phyloP scores from a whole-genome alignment of 345 rosid species.

The Stellera chamaejasme region DNA sequence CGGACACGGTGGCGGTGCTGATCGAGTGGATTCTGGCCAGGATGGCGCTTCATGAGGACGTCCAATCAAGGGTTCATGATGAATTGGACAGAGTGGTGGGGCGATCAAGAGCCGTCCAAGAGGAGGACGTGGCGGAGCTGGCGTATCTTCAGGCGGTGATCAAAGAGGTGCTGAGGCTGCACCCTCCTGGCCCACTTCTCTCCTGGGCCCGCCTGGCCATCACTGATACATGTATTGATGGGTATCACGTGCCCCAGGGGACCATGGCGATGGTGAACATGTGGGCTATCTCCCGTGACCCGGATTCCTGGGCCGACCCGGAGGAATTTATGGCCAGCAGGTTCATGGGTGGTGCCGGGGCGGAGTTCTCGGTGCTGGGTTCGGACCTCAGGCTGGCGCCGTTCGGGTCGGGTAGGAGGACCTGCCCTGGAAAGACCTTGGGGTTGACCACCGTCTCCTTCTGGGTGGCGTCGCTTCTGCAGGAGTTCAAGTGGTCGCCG shows the following conservation, averaged over 20 bases:
- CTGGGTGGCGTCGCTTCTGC: slow-evolving; percentile 65
- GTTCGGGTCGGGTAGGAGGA: slow-evolving; percentile 80
- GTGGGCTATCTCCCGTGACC: slow-evolving; percentile 94
- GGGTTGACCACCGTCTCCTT: slow-evolving; percentile 58
- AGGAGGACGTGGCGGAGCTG: slow-evolving; percentile 37
- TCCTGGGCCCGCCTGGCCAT: slow-evolving; percentile 91
- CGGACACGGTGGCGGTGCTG: slow-evolving; percentile 79
- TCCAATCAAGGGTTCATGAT: slow-evolving; percentile 60
- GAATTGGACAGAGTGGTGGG: slow-evolving; percentile 64
- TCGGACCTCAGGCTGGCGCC: slow-evolving; percentile 85
- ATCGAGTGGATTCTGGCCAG: slow-evolving; percentile 91
- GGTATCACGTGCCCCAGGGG: slow-evolving; percentile 70
- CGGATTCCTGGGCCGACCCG: slow-evolving; percentile 61
- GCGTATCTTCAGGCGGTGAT: slow-evolving; percentile 62
- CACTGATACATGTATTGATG: slow-evolving; percentile 64
- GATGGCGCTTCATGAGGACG: slow-evolving; percentile 55
- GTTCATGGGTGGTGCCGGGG: slow-evolving; percentile 35
- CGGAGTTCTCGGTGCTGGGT: slow-evolving; percentile 65
- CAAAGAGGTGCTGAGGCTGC: slow-evolving; percentile 74
- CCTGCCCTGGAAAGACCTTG: slow-evolving; percentile 71
- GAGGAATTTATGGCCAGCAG: slow-evolving; percentile 58
- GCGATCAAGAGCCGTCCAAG: slow-evolving; percentile 41
- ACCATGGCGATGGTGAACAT: slow-evolving; percentile 95
- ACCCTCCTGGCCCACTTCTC: slow-evolving; percentile 93
- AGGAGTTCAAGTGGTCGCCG: slow-evolving; percentile 57